Evolutionary conservation across 352 stramenopile genomes (phyloP), one percentile per base, ranked within the genome.

Genomic region (Pythium brachiatum): DNA sequence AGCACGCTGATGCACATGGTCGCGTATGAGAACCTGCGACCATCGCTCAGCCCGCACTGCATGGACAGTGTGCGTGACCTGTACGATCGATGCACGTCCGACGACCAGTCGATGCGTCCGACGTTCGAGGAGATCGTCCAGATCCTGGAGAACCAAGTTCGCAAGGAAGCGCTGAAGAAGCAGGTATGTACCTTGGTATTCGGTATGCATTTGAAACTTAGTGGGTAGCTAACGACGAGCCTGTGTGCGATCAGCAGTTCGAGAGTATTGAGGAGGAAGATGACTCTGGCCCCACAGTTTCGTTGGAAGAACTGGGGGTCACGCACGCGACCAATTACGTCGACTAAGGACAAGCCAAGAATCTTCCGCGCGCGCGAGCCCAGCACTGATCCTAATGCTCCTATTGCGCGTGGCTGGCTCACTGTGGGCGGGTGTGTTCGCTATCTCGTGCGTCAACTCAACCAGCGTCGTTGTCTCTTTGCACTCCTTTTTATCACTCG

Each of bases 1-100:
- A 93, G 83, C 64, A 90, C 85, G 53, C 70, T 94, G 39, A 92
- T 95, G 85, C 85, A 94, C 76, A 94, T 94, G 84, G 83, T 95
- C 34, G 87, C 83, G n/a, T 94, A 95, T 69, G 79, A 94, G 59
- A 89, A 92, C 59, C 70, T 95, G 50, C 87, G 87, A 43, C 87
- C 87, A 16, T 94, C 80, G 59, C 68, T 95, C 34, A 92, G 83
- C 63, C 82, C 86, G 12, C 87, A 81, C 65, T 94, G 85, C 74
- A 90, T 95, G 79, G 62, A 88, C 59, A 92, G 78, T 58, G 78
- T 94, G 21, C 83, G 81, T 32, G 80, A 92, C 41, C 65, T 95
- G 38, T 94, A 90, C 66, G 77, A 86, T 43, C 83, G 83, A 31
- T 95, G 87, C 63, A 94, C 84, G 27, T 72, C 81, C 25, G 80